Base-by-base conservation (phyloP, 768 basidiomycete species). In the Ramaria rubella region DNA sequence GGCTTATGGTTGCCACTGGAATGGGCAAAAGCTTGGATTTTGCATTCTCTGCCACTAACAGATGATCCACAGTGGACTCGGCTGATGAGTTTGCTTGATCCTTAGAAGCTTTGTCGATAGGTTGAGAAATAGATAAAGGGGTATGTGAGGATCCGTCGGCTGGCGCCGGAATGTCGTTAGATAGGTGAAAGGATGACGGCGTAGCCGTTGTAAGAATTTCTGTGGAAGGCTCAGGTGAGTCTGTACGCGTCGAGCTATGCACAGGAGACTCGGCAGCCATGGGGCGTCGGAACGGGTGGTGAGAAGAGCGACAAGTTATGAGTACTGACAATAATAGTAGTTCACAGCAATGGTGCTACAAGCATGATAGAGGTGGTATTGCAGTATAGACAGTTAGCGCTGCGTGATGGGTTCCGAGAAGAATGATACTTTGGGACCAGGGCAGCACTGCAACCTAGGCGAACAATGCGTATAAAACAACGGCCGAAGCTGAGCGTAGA, bases 341-440 rank as follows among this genome's bases (percentile, higher is more conserved):
- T 26, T n/a, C 46, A 48, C 46, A 27, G n/a, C 46, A 48, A 26
- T 42, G n/a, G 40, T 48, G 46, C 46, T 48, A 48, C 46, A 48
- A 26, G 24, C 46, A 48, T 48, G 17, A 5, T 48, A 48, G 29
- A 48, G 21, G 46, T 48, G 27, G 12, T 30, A 26, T 26, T 15
- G 3, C 29, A 48, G n/a, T 48, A 48, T 27, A 30, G 46, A 48
- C n/a, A 30, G 23, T 23, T 21, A 48, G 46, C 46, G 23, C 46
- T 48, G 7, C 46, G 46, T 48, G 46, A 48, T 42, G 40, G n/a
- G 17, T 6, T 19, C 40, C n/a, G 14, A n/a, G 40, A 42, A 42
- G 40, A 42, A 42, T 42, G 40, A 42, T 42, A 19, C 34, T 36
- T 36, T 42, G 40, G 23, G 23, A 21, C 40, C 17, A 9, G n/a